Conservation (phyloP, 495 filamentous ascomycete species). For the Penicillium tannophilum region DNA sequence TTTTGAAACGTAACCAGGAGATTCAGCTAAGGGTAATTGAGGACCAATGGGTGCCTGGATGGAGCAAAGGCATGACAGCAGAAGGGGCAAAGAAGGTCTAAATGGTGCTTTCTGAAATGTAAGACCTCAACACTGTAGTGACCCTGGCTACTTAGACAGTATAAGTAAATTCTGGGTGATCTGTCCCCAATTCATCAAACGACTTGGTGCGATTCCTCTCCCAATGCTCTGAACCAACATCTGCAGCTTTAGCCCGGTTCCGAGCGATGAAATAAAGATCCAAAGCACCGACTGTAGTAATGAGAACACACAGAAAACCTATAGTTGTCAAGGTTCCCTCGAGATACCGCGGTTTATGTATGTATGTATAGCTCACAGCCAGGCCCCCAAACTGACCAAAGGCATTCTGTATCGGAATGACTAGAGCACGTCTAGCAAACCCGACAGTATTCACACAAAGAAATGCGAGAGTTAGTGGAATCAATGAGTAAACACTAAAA, state of each 20-base stretch:
- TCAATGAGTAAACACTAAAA: not conserved
- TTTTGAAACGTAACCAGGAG: conserved; percentile 22
- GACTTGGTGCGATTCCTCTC: not conserved
- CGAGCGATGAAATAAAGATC: not conserved
- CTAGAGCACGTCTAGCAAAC: not conserved
- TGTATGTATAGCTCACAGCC: not conserved
- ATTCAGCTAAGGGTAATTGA: conserved; percentile 22
- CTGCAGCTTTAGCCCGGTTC: not conserved
- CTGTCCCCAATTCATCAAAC: not conserved
- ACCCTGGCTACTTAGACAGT: not conserved
- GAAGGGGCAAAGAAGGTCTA: conserved; percentile 16
- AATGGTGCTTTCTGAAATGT: not conserved
- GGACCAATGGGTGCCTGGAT: conserved; percentile 24
- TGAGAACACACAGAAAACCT: not conserved
- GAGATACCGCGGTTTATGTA: not conserved
- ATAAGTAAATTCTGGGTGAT: not conserved
- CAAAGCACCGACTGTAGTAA: not conserved
- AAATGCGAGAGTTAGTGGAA: not conserved
- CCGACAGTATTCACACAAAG: not conserved
- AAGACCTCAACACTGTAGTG: not conserved
- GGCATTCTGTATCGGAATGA: not conserved
- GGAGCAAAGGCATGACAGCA: conserved; percentile 23
- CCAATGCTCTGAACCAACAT: not conserved
- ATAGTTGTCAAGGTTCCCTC: not conserved
- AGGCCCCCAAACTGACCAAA: not conserved